Conservation (phyloP, 2,329 filamentous ascomycete species). For the Ophiostoma quercus region DNA sequence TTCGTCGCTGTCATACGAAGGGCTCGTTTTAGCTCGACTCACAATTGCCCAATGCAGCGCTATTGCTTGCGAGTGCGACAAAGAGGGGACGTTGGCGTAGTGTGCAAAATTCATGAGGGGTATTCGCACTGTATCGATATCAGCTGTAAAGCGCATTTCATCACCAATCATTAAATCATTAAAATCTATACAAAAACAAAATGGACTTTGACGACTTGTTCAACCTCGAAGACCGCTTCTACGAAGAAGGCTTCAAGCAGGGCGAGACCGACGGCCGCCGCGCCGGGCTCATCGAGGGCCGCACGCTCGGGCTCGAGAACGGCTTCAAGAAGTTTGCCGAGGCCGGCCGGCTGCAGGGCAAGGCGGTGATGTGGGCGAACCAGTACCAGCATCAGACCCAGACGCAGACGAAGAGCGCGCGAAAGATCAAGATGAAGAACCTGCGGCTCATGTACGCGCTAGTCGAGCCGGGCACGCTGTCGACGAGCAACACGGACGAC, state of each 20-base stretch:
- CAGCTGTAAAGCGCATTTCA: neutral
- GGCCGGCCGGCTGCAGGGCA: conserved; percentile 71
- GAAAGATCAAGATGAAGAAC: conserved; percentile 53
- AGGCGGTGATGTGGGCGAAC: conserved; percentile 77
- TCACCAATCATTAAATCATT: neutral
- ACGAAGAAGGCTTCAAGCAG: conserved; percentile 72
- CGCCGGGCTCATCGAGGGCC: conserved; percentile 80
- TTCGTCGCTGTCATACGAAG: neutral
- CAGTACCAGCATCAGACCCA: conserved; percentile 35
- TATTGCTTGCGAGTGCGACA: neutral
- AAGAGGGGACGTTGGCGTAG: conserved; percentile 1
- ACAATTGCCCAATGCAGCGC: conserved; percentile 9
- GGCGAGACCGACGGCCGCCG: conserved; percentile 69
- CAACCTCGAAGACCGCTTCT: conserved; percentile 64
- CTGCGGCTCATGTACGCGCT: conserved; percentile 68
- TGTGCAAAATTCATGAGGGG: conserved; percentile 12
- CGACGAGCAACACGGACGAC: conserved; percentile 79
- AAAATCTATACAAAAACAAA: neutral
- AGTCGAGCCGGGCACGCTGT: conserved; percentile 70
- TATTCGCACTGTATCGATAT: conserved; percentile 12
- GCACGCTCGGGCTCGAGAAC: conserved; percentile 83
- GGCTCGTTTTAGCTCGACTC: neutral
- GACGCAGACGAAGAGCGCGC: conserved; percentile 16
- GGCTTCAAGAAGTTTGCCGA: conserved; percentile 89
- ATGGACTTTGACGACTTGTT: conserved; percentile 53